These are phyloP conservation scores for Globisporangium paddicum DNA, from an alignment of 352 stramenopile genomes.

Conservation along the genomic window DNA sequence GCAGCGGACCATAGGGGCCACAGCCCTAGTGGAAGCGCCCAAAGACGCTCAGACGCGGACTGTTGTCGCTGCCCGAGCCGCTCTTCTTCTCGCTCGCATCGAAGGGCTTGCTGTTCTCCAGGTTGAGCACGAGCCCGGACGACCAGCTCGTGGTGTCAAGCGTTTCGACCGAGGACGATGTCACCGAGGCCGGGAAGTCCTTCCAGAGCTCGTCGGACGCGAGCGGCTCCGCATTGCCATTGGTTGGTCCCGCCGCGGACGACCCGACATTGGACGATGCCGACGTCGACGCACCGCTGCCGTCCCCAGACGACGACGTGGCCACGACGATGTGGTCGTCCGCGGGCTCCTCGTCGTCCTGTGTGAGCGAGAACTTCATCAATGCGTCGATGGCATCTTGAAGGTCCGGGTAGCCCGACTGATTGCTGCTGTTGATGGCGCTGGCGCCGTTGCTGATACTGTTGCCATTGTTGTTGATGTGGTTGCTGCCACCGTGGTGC, in stretches of 20 bases:
- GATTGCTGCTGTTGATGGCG: slow-evolving; percentile 7
- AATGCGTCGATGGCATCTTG: slow-evolving; percentile 86
- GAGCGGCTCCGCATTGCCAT: slow-evolving; percentile 4
- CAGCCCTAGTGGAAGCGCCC: slow-evolving; percentile 74
- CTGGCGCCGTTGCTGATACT: slow-evolving; percentile 6
- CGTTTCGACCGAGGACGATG: slow-evolving; percentile 35
- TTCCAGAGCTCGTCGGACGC: slow-evolving; percentile 70
- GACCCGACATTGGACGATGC: neutral
- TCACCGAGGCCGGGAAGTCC: slow-evolving; percentile 53
- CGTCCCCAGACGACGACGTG: slow-evolving; percentile 1
- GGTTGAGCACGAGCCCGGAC: slow-evolving; percentile 48
- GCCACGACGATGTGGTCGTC: slow-evolving; percentile 17
- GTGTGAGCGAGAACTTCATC: slow-evolving; percentile 81
- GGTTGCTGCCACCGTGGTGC: neutral
- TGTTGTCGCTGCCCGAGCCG: slow-evolving; percentile 44
- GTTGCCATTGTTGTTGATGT: slow-evolving; percentile 5
- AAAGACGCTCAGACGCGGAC: slow-evolving; percentile 74
- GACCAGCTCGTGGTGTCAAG: slow-evolving; percentile 46
- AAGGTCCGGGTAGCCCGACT: slow-evolving; percentile 64
- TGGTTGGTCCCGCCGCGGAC: neutral
- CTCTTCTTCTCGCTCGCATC: slow-evolving; percentile 24
- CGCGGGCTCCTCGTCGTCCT: slow-evolving; percentile 30
- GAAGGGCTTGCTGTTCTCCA: slow-evolving; percentile 48
- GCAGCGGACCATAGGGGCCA: neutral
- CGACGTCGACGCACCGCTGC: neutral